Conservation (phyloP, 768 basidiomycete species). For the Glaciozyma antarctica region DNA sequence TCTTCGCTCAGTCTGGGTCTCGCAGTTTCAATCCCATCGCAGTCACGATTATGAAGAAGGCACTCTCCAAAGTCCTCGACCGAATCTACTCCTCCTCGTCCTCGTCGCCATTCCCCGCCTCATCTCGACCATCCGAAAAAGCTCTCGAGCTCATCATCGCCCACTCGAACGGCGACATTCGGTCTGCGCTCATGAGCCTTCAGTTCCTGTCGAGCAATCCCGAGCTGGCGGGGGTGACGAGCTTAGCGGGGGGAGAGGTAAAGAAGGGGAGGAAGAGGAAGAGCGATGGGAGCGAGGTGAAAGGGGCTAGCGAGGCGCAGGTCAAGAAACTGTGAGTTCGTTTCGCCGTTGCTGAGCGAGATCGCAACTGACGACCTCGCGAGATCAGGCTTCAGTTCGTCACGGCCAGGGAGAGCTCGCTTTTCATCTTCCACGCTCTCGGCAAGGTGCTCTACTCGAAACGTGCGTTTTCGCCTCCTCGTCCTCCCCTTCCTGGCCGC, state of each 20-base stretch:
- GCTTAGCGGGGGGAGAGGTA: slow-evolving; percentile 30
- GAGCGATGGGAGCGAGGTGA: slow-evolving; percentile 19
- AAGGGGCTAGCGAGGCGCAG: slow-evolving; percentile 24
- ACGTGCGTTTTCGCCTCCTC: slow-evolving; percentile 45
- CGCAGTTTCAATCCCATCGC: slow-evolving; percentile 86
- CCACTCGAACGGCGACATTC: slow-evolving; percentile 78
- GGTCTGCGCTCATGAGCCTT: slow-evolving; percentile 84
- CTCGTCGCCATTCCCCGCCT: slow-evolving; percentile 44
- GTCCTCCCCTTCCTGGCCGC: neutral
- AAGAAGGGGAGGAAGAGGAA: slow-evolving; percentile 38
- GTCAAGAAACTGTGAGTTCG: slow-evolving; percentile 36
- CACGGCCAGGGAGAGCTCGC: slow-evolving; percentile 70
- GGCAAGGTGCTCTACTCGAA: slow-evolving; percentile 95
- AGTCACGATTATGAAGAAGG: slow-evolving; percentile 68
- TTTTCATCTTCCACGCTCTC: slow-evolving; percentile 81
- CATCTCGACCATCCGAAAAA: slow-evolving; percentile 41
- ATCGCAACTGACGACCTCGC: neutral
- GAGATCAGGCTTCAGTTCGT: slow-evolving; percentile 56
- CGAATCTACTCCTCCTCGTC: slow-evolving; percentile 6
- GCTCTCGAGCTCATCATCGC: slow-evolving; percentile 66
- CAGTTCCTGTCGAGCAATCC: slow-evolving; percentile 59
- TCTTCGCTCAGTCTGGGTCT: neutral
- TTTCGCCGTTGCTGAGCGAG: neutral
- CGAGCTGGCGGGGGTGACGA: slow-evolving; percentile 24
- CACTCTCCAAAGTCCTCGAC: slow-evolving; percentile 48